Evolutionary conservation across 352 stramenopile species (phyloP), one percentile per base, ranked within the genome.

Genomic region (Globisporangium uncinulatum): DNA sequence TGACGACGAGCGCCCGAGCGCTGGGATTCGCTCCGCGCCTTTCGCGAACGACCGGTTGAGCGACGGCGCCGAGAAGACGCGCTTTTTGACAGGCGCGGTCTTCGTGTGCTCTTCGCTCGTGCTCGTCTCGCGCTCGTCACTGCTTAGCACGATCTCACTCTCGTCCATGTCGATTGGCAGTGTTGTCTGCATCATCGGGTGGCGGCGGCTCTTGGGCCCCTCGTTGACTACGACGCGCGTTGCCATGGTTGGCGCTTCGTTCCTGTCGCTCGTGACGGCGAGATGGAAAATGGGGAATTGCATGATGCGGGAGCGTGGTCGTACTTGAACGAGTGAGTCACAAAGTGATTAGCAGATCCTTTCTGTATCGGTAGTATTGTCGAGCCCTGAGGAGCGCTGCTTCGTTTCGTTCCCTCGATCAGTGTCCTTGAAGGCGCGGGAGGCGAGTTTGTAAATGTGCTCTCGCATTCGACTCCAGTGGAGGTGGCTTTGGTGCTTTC

Each of bases 11-110:
- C 57, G 57, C 1, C 44, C 39, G 34, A 63, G 51, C 43, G 57
- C 39, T 43, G 57, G 57, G 32, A 58, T 54, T 34, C 57, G 57
- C 41, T 63, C 50, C 10, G 54, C 44, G 20, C 54, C 21, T 37
- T 47, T 65, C 34, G 70, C 75, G n/a, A 74, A 72, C 9, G 73
- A 69, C 24, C 63, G 62, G 24, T 61, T 62, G 37, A 83, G 44
- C 59, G 67, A 51, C 19, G 73, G 68, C 21, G 59, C 66, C 17
- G 66, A 64, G 52, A 81, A 81, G 47, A 73, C 67, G 37, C 67
- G 72, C 61, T 58, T 60, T 52, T 80, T 82, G 8, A 49, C 29
- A 7, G 36, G 34, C 34, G 34, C 34, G 6, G 20, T 29, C 43
- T 48, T 48, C 43, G 20, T 14, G 7, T 24, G 9, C 43, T 29